Base-by-base conservation (phyloP, 1,139 yeast species). In the Pneumocystis carinii region DNA sequence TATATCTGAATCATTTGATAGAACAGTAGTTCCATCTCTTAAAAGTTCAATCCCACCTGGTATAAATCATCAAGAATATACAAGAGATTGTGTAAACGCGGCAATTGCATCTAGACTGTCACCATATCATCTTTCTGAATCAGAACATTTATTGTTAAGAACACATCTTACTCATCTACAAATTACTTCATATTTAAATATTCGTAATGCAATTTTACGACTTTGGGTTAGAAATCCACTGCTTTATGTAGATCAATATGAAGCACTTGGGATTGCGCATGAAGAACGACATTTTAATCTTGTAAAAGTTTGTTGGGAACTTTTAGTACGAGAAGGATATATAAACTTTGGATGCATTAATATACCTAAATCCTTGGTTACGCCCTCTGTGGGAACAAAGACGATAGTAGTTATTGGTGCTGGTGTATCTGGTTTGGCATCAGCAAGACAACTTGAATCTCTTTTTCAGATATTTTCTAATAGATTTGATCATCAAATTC, bases 141-240 rank as follows among this genome's bases (percentile, higher is more conserved):
- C 71, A 36, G 80, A 77, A 68, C 74, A 74, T 67, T 70, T 71
- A 58, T 67, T 75, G 32, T 69, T 77, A 60, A 71, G 77, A 14
- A 67, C 71, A 10, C 71, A 71, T 37, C 68, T 77, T 61, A 72
- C 73, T 39, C 71, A 72, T 56, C 67, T 72, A 1, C 78, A 76
- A 64, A 76, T 77, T 62, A 75, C 79, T 1, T 75, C 78, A 12
- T 77, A 77, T 63, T 68, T 77, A 36, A 75, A 75, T 64, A 74
- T 76, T 59, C 72, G 79, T 32, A 77, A 77, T 66, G 78, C 78
- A 8, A 75, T 77, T 59, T 68, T 76, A 57, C 69, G 79, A 35
- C 69, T 77, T n/a, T 77, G 80, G 80, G 69, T 76, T 3, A 74
- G 76, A 35, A 77, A 77, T 66, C 79, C 79, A 29, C 71, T 74